phyloP scores from a whole-genome alignment of 2,329 filamentous ascomycete species.

The Leptosphaerulina australis region DNA sequence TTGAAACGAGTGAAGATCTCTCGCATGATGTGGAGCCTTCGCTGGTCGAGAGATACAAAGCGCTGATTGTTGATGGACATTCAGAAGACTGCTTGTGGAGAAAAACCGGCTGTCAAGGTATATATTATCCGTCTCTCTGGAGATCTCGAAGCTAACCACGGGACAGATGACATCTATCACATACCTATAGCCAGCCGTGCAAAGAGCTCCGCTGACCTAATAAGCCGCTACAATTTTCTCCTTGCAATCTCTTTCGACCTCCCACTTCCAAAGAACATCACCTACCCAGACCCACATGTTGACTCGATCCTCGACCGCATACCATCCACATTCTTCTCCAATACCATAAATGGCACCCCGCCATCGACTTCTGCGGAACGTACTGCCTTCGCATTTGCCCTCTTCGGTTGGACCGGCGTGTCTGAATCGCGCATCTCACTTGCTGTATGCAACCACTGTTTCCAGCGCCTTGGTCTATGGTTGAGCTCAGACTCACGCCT shows the following conservation, averaged over 20 bases:
- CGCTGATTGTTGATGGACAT: slow-evolving; percentile 76
- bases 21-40: slow-evolving; percentile 61
- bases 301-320: slow-evolving; percentile 35
- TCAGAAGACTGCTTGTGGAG: slow-evolving; percentile 84
- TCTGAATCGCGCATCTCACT: slow-evolving; percentile 71
- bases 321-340: slow-evolving; percentile 32
- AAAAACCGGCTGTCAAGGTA: slow-evolving; percentile 84
- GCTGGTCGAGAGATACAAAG: slow-evolving; percentile 76
- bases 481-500: slow-evolving; percentile 65
- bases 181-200: slow-evolving; percentile 53
- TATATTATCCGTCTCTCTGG: slow-evolving; percentile 16
- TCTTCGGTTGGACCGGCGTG: slow-evolving; percentile 59
- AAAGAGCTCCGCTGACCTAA: slow-evolving; percentile 47
- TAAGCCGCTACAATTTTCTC: slow-evolving; percentile 50
- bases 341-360: slow-evolving; percentile 8
- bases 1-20: slow-evolving; percentile 59
- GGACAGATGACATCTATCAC: slow-evolving; percentile 66
- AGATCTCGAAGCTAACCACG: slow-evolving; percentile 24
- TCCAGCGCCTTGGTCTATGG: slow-evolving; percentile 89
- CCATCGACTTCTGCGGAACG: slow-evolving; percentile 30
- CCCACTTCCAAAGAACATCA: slow-evolving; percentile 42
- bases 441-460: slow-evolving; percentile 82
- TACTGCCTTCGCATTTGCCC: slow-evolving; percentile 44
- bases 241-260: slow-evolving; percentile 42
- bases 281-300: slow-evolving; percentile 38